A percentile compares a stretch with the other conserved stretches of the same genome.
Evolutionary conservation across 371 early-diverging fungal genomes (phyloP).

Genomic region (Conidiobolus incongruus): DNA sequence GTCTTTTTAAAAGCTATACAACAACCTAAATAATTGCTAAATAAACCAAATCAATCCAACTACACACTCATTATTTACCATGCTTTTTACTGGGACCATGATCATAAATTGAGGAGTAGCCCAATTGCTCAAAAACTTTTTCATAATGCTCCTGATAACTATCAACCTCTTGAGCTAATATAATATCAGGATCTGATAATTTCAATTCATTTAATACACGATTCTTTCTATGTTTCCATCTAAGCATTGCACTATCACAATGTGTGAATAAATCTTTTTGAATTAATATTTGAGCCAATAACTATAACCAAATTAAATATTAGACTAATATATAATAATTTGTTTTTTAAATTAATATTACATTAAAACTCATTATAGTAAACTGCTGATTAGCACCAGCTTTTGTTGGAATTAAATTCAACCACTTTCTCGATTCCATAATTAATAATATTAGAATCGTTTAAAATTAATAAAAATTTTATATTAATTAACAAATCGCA

Average conservation of each 20-base stretch:
- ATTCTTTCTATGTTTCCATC: background rate
- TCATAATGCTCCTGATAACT: background rate
- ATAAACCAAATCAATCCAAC: background rate
- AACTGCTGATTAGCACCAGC: no score
- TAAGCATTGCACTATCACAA: background rate
- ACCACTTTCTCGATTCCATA: no score
- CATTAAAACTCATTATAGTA: no score
- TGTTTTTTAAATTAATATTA: no score
- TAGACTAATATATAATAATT: no score
- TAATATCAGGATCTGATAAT: background rate
- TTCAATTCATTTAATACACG: background rate
- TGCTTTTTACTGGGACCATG: background rate
- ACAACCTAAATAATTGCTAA: background rate
- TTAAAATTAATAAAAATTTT: no score
- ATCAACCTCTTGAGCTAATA: background rate
- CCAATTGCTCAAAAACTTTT: background rate
- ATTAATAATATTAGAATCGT: no score
- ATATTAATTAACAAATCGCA: no score
- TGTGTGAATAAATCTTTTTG: background rate
- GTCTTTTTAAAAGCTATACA: conserved; percentile 1
- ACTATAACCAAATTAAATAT: no score
- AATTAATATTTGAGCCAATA: background rate
- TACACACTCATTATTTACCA: background rate
- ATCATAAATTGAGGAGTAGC: background rate
- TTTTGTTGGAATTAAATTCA: no score